A percentile compares a stretch with the other conserved stretches of the same genome.
Evolutionary conservation across 306 rosid genomes (phyloP).

Genomic region (Dryas alaskensis): DNA sequence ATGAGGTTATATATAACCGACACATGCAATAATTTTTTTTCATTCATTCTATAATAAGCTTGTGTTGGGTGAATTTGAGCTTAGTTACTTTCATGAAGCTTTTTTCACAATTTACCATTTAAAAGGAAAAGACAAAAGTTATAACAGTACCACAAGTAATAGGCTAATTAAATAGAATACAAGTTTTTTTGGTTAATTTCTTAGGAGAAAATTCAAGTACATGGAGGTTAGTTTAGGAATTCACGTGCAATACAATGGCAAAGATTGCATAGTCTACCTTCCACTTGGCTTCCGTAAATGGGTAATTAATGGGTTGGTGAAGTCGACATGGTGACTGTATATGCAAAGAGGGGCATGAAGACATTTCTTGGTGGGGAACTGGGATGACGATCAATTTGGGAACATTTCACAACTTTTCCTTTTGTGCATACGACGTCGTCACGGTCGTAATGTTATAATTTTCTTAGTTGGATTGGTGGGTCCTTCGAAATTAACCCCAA

Average conservation of each 20-base stretch:
- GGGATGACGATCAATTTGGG: background rate
- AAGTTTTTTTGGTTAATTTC: no score
- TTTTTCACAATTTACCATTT: no score
- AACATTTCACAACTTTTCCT: background rate
- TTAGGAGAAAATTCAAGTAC: background rate
- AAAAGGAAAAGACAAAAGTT: no score
- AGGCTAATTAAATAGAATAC: no score
- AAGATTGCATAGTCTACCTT: background rate
- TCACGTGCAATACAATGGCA: background rate
- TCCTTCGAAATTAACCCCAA: background rate
- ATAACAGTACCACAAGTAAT: no score
- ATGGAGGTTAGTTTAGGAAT: background rate
- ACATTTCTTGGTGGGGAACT: constrained; percentile 4
- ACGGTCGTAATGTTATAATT: background rate
- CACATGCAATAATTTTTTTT: background rate
- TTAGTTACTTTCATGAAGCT: no score
- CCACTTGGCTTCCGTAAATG: background rate
- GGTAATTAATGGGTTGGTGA: background rate
- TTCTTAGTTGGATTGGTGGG: background rate
- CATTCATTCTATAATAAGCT: no score
- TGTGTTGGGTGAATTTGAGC: no score
- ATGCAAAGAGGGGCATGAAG: background rate
- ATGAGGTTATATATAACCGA: no score
- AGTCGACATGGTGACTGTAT: background rate
- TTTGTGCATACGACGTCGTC: background rate